Conservation (phyloP, 78 protist genomes). For the Dictyostelium brefeldianum region DNA sequence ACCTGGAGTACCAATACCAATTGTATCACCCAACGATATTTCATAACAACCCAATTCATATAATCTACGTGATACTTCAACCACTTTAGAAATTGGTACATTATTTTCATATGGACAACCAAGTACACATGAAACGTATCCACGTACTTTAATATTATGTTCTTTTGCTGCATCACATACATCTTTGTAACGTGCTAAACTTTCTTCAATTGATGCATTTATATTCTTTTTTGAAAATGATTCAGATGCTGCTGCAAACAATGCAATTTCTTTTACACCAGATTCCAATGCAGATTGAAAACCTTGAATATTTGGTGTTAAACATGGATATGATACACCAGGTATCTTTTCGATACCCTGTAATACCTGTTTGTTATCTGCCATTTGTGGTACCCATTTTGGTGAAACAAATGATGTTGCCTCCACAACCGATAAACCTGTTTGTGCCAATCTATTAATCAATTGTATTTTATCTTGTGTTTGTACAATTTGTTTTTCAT, state of each 20-base stretch:
- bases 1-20: constrained; percentile 96
- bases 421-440: constrained; percentile 89
- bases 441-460: constrained; percentile 85
- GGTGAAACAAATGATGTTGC: constrained; percentile 94
- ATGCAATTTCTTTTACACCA: constrained; percentile 89
- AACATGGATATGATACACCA: constrained; percentile 89
- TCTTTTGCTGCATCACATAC: constrained; percentile 83
- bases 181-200: constrained; percentile 84
- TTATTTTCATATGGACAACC: constrained; percentile 96
- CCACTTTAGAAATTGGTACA: constrained; percentile 68
- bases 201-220: constrained; percentile 86
- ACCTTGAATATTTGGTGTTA: constrained; percentile 94
- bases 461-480: constrained; percentile 86
- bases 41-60: constrained; percentile 95
- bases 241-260: constrained; percentile 93
- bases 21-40: constrained; percentile 96
- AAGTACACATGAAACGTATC: constrained; percentile 93
- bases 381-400: constrained; percentile 94
- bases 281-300: constrained; percentile 83
- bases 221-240: constrained; percentile 87
- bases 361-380: constrained; percentile 24
- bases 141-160: constrained; percentile 84
- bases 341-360: constrained; percentile 18
- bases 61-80: constrained; percentile 80
- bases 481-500: constrained; percentile 87